Conservation (phyloP, 2,329 filamentous ascomycete species). For the Didymella keratinophila region DNA sequence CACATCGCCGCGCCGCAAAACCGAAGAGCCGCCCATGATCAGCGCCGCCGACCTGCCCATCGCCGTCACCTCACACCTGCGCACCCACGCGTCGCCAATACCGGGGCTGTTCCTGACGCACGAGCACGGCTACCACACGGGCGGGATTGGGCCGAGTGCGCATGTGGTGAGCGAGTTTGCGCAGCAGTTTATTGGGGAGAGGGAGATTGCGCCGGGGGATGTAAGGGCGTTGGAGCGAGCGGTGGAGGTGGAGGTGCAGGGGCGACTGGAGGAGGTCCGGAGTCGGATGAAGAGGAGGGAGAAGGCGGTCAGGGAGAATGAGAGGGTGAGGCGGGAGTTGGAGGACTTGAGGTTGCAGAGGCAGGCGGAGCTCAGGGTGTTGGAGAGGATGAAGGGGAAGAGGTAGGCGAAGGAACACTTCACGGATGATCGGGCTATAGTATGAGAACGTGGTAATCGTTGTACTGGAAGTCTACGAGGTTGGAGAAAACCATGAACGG, state of each 20-base stretch:
- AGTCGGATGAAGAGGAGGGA: conserved; percentile 52
- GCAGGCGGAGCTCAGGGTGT: conserved; percentile 55
- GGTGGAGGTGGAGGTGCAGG: conserved; percentile 43
- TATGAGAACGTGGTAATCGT: no score
- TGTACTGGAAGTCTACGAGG: not conserved
- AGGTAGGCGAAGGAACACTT: conserved; percentile 25
- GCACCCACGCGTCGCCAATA: conserved; percentile 53
- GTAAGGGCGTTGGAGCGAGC: conserved; percentile 47
- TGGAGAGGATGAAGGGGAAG: conserved; percentile 51
- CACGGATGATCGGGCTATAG: no score
- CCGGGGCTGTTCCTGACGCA: conserved; percentile 57
- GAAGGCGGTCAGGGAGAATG: conserved; percentile 52
- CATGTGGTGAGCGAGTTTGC: conserved; percentile 48
- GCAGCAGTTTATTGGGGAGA: conserved; percentile 50
- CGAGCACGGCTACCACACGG: conserved; percentile 56
- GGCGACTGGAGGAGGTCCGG: conserved; percentile 48
- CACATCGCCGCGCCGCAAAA: conserved; percentile 34
- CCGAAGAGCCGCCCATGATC: conserved; percentile 36
- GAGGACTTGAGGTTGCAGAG: conserved; percentile 55
- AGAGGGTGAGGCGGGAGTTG: conserved; percentile 54
- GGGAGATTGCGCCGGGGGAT: conserved; percentile 42
- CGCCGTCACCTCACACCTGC: conserved; percentile 52
- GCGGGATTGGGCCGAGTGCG: conserved; percentile 55
- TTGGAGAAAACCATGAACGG: not conserved
- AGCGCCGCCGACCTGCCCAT: conserved; percentile 51